A percentile compares a stretch with the other conserved stretches of the same genome.
Conservation (phyloP, 2,329 filamentous ascomycete genomes). For the Cladosporium sp. region DNA sequence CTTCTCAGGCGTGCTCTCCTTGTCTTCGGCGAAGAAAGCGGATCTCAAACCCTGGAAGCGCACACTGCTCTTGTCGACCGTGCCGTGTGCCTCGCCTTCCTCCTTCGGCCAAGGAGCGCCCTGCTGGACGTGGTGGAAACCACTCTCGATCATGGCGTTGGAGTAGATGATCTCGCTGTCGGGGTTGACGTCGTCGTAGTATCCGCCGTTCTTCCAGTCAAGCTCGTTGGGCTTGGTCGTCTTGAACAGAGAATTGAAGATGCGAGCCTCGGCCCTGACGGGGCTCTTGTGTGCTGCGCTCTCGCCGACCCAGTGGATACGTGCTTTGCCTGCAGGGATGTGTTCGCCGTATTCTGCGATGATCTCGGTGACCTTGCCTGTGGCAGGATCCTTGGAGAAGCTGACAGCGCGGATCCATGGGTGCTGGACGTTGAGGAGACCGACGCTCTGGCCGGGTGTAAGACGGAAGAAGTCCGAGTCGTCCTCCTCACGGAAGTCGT, state of each 20-base stretch:
- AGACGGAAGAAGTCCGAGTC: constrained; percentile 73
- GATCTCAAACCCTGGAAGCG: constrained; percentile 89
- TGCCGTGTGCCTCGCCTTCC: constrained; percentile 63
- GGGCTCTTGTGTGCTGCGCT: constrained; percentile 59
- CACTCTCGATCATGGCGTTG: constrained; percentile 75
- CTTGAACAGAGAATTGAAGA: constrained; percentile 82
- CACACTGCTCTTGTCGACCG: constrained; percentile 61
- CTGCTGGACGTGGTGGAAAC: constrained; percentile 70
- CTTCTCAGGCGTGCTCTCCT: constrained; percentile 65
- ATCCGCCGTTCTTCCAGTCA: constrained; percentile 66
- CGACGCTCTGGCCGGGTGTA: constrained; percentile 69
- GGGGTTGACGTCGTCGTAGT: constrained; percentile 78
- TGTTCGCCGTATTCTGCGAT: constrained; percentile 69
- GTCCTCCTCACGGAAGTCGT: constrained; percentile 71
- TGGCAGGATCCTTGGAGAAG: constrained; percentile 62
- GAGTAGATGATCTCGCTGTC: constrained; percentile 76
- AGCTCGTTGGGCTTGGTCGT: constrained; percentile 75
- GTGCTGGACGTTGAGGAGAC: constrained; percentile 66
- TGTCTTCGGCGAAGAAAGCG: constrained; percentile 82
- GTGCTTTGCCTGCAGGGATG: constrained; percentile 40
- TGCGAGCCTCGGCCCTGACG: constrained; percentile 65
- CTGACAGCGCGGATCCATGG: constrained; percentile 61
- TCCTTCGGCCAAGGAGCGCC: constrained; percentile 79
- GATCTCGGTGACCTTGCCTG: constrained; percentile 63
- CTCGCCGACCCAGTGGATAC: constrained; percentile 83